Base-by-base conservation (phyloP, 148 eudicot species). In the Cornus florida region DNA sequence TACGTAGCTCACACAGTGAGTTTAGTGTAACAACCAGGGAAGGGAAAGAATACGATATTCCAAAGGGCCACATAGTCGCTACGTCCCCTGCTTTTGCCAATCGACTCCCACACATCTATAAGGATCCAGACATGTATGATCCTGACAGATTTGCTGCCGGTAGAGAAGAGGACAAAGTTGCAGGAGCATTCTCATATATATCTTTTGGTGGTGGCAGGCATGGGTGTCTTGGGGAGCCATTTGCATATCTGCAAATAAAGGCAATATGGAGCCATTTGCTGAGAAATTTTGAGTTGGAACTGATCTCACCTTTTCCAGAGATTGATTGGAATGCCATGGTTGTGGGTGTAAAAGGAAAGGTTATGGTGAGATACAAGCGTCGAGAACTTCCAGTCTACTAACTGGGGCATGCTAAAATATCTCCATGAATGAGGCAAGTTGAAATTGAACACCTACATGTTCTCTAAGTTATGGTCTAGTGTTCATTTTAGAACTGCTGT, bases 191-290 rank as follows among this genome's bases (percentile, higher is more conserved):
- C 81, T 95, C 98, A 0, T 91, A 93, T 73, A 89, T 95, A 14
- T 83, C 97, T 10, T 95, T 95, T 53, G 98, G 98, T 75, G 98
- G 98, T 33, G 98, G 98, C 13, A 90, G 98, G 84, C 98, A 95
- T 46, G 97, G 97, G 3, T 95, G 98, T 75, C 82, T 95, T 0
- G 97, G 98, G 9, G 98, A 95, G 81, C 97, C 98, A 11, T 95
- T 95, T 86, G 98, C 98, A 0, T 93, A 93, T 86, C 83, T 95
- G 77, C 98, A 95, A 84, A 95, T 93, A 53, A 95, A 95, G 85
- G 97, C 94, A 1, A 90, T 95, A 38, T 95, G 98, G 98, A 93
- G 97, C 80, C 98, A 93, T 82, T 74, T 95, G 84, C 83, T 95
- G 74, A 90, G 98, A 57, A 95, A 95, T 59, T 95, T 95, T 67